Base-by-base conservation (phyloP, 495 filamentous ascomycete genomes). In the Penicillium alfredii region DNA sequence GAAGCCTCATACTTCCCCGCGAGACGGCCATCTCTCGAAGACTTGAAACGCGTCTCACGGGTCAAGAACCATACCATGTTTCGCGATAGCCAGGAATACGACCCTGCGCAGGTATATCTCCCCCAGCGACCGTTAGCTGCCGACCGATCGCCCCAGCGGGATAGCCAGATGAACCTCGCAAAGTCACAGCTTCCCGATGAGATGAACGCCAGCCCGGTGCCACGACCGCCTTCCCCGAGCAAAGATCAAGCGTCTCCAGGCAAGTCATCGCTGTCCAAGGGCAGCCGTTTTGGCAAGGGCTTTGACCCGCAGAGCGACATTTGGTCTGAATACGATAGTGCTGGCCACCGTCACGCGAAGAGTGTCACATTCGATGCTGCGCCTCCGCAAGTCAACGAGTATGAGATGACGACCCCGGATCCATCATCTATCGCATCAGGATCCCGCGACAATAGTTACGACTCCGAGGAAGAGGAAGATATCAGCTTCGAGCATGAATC, bases 11-110 rank as follows among this genome's bases (percentile, higher is more conserved):
- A 77, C 11, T 80, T 80, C 13, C 80, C 82, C 1, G 69, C 73
- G 0, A 82, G 84, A 51, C 82, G 90, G 44, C 81, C 87, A 4
- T 96, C 90, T 8, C 81, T 97, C 38, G 92, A 98, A 63, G 86
- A 88, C 32, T 63, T 98, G 38, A 93, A 96, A 67, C 82, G 83
- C 46, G 88, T 84, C 3, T 94, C 90, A 24, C 82, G 92, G 25
- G 92, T 98, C 33, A 94, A 92, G 66, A 97, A 95, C 65, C 92
- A 88, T 71, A 89, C 77, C 65, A 94, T 96, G 72, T 85, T 94
- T 49, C 83, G 86, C 18, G 86, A 94, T 58, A 76, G 84, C 52
- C 76, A 90, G 49, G 86, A 94, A 52, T 93, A 94, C 57, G 88
- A 94, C 51, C 88, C 88, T 8, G 67, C 84, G n/a, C 74, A 79